These are phyloP conservation scores for Kwoniella shandongensis DNA, from an alignment of 768 basidiomycete genomes.

Conservation along the genomic window DNA sequence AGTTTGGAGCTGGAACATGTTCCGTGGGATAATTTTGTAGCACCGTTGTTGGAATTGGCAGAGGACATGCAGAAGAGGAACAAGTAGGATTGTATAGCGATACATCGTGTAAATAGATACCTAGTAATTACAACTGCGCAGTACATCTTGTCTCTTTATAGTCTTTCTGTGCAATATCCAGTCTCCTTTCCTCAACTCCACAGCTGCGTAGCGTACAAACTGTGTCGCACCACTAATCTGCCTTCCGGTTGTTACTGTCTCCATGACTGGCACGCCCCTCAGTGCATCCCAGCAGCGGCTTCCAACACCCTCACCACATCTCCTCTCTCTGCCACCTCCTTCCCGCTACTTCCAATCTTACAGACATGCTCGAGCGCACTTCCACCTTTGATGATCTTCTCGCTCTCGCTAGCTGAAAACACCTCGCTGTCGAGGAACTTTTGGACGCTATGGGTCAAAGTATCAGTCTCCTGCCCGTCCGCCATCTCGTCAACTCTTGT, in stretches of 20 bases:
- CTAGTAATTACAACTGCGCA: neutral
- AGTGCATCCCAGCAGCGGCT: constrained; percentile 39
- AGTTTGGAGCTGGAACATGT: constrained; percentile 8
- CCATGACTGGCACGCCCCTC: neutral
- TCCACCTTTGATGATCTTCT: constrained; percentile 32
- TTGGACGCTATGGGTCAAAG: constrained; percentile 47
- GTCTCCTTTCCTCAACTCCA: no score
- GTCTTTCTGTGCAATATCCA: no score
- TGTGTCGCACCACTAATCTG: no score
- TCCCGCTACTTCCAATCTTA: constrained; percentile 10
- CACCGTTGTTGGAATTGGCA: constrained; percentile 11
- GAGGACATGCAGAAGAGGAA: neutral
- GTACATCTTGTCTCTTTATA: neutral
- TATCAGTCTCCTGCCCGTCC: neutral
- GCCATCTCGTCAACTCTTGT: neutral
- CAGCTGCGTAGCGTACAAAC: neutral
- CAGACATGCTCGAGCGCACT: constrained; percentile 30
- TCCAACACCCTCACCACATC: constrained; percentile 45
- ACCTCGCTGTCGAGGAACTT: constrained; percentile 35
- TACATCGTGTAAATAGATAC: neutral
- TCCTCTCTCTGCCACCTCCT: constrained; percentile 20
- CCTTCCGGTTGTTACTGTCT: neutral
- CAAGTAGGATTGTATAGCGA: neutral
- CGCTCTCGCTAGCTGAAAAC: constrained; percentile 23
- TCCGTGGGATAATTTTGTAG: constrained; percentile 23